These are phyloP conservation scores for Akanthomyces uredinophilus DNA, from an alignment of 2,329 filamentous ascomycete species.

Conservation along the genomic window DNA sequence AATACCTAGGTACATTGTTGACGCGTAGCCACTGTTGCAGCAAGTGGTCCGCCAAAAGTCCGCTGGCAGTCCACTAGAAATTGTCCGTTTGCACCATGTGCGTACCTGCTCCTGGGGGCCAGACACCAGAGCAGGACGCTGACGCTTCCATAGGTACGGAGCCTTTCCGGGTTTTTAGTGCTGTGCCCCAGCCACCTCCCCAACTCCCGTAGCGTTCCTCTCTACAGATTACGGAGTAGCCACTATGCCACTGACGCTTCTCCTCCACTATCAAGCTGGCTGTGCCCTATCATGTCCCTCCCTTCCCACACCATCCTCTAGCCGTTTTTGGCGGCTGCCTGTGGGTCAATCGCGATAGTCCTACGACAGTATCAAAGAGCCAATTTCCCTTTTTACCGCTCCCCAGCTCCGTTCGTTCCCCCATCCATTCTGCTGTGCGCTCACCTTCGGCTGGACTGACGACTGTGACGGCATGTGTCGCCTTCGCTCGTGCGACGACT, in stretches of 20 bases:
- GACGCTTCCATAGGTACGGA: too few relatives aligned
- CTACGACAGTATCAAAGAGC: conserved; percentile 10
- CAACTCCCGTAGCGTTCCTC: not conserved
- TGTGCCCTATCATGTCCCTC: not conserved
- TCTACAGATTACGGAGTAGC: not conserved
- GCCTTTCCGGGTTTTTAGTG: not conserved
- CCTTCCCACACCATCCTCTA: not conserved
- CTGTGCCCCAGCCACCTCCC: not conserved
- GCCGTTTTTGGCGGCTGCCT: not conserved
- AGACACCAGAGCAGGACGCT: too few relatives aligned
- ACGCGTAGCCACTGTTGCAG: not conserved
- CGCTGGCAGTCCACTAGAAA: not conserved
- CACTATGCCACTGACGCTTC: not conserved
- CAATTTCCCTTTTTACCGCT: conserved; percentile 14
- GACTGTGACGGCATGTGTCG: conserved; percentile 18
- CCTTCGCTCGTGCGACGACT: conserved; percentile 15
- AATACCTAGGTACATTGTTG: not conserved
- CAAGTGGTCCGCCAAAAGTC: not conserved
- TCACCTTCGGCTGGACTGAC: conserved; percentile 6
- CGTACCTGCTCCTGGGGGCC: too few relatives aligned
- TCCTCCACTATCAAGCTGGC: not conserved
- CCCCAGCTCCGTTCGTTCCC: conserved; percentile 8
- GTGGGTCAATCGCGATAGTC: conserved; percentile 14
- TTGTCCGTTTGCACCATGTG: too few relatives aligned
- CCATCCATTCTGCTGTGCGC: not conserved